phyloP scores from a whole-genome alignment of 2,329 filamentous ascomycete genomes.

The Pseudogymnoascus sp. region DNA sequence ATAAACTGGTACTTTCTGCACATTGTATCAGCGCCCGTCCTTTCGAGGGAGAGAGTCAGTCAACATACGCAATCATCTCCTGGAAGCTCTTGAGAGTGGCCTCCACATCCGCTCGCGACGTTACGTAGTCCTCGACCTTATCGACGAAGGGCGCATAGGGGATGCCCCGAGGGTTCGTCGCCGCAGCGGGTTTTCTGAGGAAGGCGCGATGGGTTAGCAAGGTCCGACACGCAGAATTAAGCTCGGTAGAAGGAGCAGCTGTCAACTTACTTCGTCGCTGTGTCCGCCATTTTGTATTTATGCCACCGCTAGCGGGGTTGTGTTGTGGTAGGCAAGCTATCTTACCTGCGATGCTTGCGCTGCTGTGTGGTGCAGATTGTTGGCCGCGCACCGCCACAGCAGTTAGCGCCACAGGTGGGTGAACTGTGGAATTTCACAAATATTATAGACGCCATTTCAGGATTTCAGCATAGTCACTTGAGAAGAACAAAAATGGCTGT shows the following conservation, averaged over 20 bases:
- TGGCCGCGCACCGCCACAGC: not conserved
- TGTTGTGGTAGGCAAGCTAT: not conserved
- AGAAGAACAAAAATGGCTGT: not conserved
- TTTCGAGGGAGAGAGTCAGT: not conserved
- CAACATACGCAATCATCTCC: constrained; percentile 78
- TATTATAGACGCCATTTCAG: not conserved
- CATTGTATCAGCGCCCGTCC: constrained; percentile 11
- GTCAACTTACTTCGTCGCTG: constrained; percentile 20
- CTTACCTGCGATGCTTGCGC: not conserved
- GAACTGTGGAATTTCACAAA: not conserved
- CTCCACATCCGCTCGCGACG: constrained; percentile 71
- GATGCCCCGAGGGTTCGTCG: constrained; percentile 75
- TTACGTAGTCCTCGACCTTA: constrained; percentile 80
- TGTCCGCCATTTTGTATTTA: constrained; percentile 21
- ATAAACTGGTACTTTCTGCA: constrained; percentile 98
- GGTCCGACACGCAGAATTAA: not conserved
- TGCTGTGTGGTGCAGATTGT: not conserved
- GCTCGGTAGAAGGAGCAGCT: not conserved
- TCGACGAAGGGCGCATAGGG: constrained; percentile 80
- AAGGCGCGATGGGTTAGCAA: constrained; percentile 12
- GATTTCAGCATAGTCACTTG: not conserved
- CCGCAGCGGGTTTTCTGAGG: constrained; percentile 40
- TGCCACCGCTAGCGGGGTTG: not conserved
- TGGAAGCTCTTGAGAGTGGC: constrained; percentile 74
- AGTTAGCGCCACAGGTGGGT: constrained; percentile 1